phyloP scores from a whole-genome alignment of 1,284 basidiomycete species.

The Naganishia sp. region DNA sequence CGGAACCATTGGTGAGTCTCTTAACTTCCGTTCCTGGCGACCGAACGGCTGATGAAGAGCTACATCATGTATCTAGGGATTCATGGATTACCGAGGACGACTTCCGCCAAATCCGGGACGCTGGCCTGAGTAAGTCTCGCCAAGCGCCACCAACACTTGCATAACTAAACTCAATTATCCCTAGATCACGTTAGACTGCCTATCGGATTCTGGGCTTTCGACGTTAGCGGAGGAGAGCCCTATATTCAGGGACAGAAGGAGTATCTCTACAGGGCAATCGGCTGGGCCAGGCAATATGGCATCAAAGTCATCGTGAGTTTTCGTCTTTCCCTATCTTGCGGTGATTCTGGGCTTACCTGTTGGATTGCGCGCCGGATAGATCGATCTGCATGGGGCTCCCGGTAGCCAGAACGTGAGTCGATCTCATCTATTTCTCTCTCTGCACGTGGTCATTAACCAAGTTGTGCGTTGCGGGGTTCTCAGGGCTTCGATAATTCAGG shows the following conservation, averaged over 20 bases:
- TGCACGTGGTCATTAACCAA: not conserved
- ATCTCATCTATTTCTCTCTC: not conserved
- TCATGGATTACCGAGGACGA: conserved; percentile 74
- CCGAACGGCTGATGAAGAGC: no score
- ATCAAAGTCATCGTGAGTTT: conserved; percentile 76
- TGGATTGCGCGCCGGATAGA: not conserved
- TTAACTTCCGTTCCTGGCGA: not conserved
- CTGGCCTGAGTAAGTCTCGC: conserved; percentile 63
- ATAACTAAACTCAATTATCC: not conserved
- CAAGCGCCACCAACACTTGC: not conserved
- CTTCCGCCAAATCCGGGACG: conserved; percentile 81
- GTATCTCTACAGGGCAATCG: conserved; percentile 63
- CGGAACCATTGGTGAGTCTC: conserved; percentile 22
- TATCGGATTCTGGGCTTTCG: conserved; percentile 90
- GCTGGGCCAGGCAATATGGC: conserved; percentile 73
- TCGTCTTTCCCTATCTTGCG: conserved; percentile 41
- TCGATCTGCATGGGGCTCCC: conserved; percentile 69
- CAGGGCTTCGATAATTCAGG: conserved; percentile 74
- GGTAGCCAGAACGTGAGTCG: conserved; percentile 70
- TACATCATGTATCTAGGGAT: conserved; percentile 38
- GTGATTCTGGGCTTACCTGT: no score
- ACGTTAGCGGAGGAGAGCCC: conserved; percentile 75
- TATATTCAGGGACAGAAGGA: conserved; percentile 69
- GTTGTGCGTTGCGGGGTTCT: not conserved
- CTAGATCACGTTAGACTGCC: conserved; percentile 75